Evolutionary conservation across 148 eudicot genomes (phyloP).

Genomic region (Dianthus caryophyllus): DNA sequence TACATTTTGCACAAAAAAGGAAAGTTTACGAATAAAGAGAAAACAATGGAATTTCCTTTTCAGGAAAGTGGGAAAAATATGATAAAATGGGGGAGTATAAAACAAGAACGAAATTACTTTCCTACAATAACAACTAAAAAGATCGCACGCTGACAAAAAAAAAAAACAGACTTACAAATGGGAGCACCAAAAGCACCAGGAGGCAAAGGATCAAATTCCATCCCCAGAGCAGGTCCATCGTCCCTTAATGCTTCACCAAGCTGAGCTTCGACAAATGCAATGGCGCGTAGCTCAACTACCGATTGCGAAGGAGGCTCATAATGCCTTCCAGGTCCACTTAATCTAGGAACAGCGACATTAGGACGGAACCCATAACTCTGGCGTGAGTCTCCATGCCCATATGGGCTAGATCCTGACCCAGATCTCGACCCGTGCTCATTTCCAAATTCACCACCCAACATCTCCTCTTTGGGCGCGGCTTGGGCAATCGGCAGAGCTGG

Average conservation of each 20-base stretch:
- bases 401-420: conserved; percentile 52
- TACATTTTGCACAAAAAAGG: too few species aligned
- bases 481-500: conserved; percentile 30
- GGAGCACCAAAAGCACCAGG: conserved; percentile 99
- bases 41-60: too few species aligned
- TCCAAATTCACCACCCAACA: conserved; percentile 37
- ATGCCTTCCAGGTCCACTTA: conserved; percentile 47
- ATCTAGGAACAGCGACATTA: conserved; percentile 55
- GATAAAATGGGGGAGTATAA: too few species aligned
- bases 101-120: too few species aligned
- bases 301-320: conserved; percentile 64
- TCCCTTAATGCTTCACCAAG: conserved; percentile 83
- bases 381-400: conserved; percentile 40
- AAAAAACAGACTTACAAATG: conserved; percentile 65
- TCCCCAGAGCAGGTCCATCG: conserved; percentile 88
- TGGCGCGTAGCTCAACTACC: conserved; percentile 53
- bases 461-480: conserved; percentile 41
- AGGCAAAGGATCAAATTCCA: conserved; percentile 98
- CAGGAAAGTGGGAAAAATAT: too few species aligned
- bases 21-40: too few species aligned
- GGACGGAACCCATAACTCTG: conserved; percentile 38
- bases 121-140: not conserved
- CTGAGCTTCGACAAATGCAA: conserved; percentile 77
- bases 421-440: conserved; percentile 44
- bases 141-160: not conserved